phyloP scores from a whole-genome alignment of 345 rosid species.

The Limnanthes douglasii region DNA sequence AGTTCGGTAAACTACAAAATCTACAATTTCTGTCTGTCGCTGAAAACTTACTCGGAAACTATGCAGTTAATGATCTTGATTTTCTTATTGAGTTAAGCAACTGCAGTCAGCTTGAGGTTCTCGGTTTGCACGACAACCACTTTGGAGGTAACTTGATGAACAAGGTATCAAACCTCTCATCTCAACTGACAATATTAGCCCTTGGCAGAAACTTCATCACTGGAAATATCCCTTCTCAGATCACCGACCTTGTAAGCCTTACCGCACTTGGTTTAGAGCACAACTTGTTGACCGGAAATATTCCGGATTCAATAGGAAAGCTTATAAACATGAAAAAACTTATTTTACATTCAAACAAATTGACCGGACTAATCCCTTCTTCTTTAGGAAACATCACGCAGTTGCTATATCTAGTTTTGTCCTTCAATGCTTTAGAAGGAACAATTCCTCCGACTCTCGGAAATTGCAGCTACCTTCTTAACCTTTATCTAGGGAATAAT shows the following conservation, averaged over 20 bases:
- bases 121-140: neutral
- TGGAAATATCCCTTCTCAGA: slow-evolving; percentile 1
- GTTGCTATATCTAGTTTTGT: slow-evolving; percentile 2
- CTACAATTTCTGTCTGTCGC: slow-evolving; percentile 6
- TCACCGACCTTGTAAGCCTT: slow-evolving; percentile 6
- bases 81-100: slow-evolving; percentile 5
- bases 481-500: slow-evolving; percentile 1
- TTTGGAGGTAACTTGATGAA: slow-evolving; percentile 2
- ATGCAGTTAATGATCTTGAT: slow-evolving; percentile 8
- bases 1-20: slow-evolving; percentile 7
- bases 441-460: slow-evolving; percentile 14
- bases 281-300: neutral
- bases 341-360: slow-evolving; percentile 2
- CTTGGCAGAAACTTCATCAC: slow-evolving; percentile 4
- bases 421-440: slow-evolving; percentile 6
- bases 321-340: neutral
- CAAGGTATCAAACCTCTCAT: slow-evolving; percentile 12
- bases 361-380: slow-evolving; percentile 13
- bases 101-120: neutral
- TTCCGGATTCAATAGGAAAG: neutral
- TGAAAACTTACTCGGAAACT: slow-evolving; percentile 5
- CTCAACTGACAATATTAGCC: slow-evolving; percentile 6
- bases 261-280: slow-evolving; percentile 1
- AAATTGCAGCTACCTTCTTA: slow-evolving; percentile 8
- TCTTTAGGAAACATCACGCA: slow-evolving; percentile 16